Conservation (phyloP, 768 basidiomycete species). For the Leucogyrophana mollusca region DNA sequence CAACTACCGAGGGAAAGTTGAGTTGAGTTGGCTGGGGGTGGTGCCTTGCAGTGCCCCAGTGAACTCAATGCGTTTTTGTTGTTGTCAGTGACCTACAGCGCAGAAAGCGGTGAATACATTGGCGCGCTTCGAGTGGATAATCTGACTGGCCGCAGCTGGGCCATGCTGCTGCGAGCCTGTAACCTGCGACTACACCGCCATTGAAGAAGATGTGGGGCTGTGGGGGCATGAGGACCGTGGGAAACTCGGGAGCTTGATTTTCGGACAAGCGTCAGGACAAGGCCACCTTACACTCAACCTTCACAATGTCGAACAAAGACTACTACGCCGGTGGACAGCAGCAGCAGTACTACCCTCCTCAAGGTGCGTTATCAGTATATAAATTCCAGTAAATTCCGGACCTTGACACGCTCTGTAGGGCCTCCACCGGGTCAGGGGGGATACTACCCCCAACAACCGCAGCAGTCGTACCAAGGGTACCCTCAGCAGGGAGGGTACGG, state of each 20-base stretch:
- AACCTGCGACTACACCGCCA: no score
- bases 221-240: background rate
- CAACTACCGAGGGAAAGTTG: no score
- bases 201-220: background rate
- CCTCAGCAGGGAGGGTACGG: constrained; percentile 32
- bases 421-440: constrained; percentile 64
- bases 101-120: no score
- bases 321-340: constrained; percentile 58
- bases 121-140: no score
- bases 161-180: no score
- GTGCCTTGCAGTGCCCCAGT: no score
- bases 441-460: constrained; percentile 75
- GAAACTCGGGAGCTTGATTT: background rate
- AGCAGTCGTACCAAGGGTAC: constrained; percentile 58
- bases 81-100: no score
- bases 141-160: no score
- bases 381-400: background rate
- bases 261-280: background rate
- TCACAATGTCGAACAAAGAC: constrained; percentile 69
- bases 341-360: constrained; percentile 57
- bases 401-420: constrained; percentile 27
- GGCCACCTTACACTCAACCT: constrained; percentile 10
- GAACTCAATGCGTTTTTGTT: no score
- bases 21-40: no score
- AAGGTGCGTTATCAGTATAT: constrained; percentile 33